Evolutionary conservation across 2,329 filamentous ascomycete species (phyloP).

Genomic region (Botryosphaeria agaves): DNA sequence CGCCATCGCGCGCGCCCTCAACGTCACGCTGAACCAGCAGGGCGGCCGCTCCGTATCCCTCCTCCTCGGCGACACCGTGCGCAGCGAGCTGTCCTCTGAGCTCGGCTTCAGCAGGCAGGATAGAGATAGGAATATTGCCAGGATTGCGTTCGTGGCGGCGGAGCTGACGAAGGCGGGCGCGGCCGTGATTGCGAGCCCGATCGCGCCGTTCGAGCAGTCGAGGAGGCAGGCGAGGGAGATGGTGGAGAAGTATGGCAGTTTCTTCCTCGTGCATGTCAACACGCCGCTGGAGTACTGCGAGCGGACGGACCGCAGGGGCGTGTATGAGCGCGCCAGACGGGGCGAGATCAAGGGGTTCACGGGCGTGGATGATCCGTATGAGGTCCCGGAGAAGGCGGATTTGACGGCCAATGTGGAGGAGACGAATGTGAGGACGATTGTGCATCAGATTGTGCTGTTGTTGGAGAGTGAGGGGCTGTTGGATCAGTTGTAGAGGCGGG

Average conservation of each 20-base stretch:
- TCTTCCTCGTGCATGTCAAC: slow-evolving; percentile 90
- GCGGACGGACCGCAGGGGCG: slow-evolving; percentile 83
- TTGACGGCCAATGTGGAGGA: slow-evolving; percentile 72
- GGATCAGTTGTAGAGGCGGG: slow-evolving; percentile 37
- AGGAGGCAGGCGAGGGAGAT: slow-evolving; percentile 65
- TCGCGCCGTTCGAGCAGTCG: slow-evolving; percentile 75
- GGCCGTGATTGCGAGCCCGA: slow-evolving; percentile 90
- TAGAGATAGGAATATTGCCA: slow-evolving; percentile 84
- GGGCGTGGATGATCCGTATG: slow-evolving; percentile 93
- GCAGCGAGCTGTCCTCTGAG: slow-evolving; percentile 80
- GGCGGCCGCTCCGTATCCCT: slow-evolving; percentile 88
- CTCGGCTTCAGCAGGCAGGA: slow-evolving; percentile 90
- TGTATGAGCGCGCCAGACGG: slow-evolving; percentile 67
- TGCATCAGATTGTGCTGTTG: slow-evolving; percentile 90
- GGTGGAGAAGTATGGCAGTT: slow-evolving; percentile 74
- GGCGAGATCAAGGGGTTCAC: slow-evolving; percentile 98
- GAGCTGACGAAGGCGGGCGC: slow-evolving; percentile 88
- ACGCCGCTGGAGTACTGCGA: slow-evolving; percentile 86
- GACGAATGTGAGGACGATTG: slow-evolving; percentile 78
- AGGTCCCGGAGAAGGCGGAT: slow-evolving; percentile 64
- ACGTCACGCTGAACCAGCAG: slow-evolving; percentile 96
- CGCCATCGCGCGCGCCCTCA: slow-evolving; percentile 83
- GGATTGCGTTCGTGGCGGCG: slow-evolving; percentile 89
- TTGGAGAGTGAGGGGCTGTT: slow-evolving; percentile 80
- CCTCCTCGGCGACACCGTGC: slow-evolving; percentile 88